phyloP scores from a whole-genome alignment of 2,329 filamentous ascomycete genomes.

The Pseudomassariella vexata region DNA sequence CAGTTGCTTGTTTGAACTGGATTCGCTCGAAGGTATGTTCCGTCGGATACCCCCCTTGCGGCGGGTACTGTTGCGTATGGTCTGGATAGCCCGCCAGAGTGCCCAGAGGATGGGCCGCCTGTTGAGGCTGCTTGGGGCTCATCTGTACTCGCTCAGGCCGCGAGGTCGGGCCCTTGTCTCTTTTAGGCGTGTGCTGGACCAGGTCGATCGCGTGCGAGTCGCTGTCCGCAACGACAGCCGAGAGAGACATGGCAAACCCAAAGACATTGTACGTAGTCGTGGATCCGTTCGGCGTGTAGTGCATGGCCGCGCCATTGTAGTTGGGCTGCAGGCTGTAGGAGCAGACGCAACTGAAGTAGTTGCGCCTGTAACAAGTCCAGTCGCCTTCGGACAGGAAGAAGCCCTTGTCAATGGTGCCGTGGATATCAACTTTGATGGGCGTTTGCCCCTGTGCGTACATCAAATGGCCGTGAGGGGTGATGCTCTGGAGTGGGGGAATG shows the following conservation, averaged over 20 bases:
- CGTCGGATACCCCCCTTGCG: slow-evolving; percentile 33
- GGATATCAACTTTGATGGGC: slow-evolving; percentile 65
- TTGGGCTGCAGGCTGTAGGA: slow-evolving; percentile 65
- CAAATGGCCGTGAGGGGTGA: slow-evolving; percentile 53
- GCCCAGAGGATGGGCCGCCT: slow-evolving; percentile 35
- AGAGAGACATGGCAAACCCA: slow-evolving; percentile 77
- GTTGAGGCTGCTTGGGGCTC: slow-evolving; percentile 56
- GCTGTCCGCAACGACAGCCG: slow-evolving; percentile 73
- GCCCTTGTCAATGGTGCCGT: slow-evolving; percentile 80
- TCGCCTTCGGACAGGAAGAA: slow-evolving; percentile 77
- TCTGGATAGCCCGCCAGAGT: slow-evolving; percentile 20
- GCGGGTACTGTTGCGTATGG: slow-evolving; percentile 18
- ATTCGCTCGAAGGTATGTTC: slow-evolving; percentile 77
- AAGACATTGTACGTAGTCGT: slow-evolving; percentile 59
- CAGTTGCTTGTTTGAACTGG: slow-evolving; percentile 89
- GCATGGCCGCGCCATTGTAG: slow-evolving; percentile 38
- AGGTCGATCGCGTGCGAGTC: slow-evolving; percentile 74
- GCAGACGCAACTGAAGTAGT: slow-evolving; percentile 84
- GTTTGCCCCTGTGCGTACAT: slow-evolving; percentile 46
- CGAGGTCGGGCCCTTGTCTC: slow-evolving; percentile 78
- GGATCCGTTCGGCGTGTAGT: slow-evolving; percentile 44
- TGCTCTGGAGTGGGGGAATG: slow-evolving; percentile 47
- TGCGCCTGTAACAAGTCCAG: slow-evolving; percentile 89
- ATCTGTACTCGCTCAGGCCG: slow-evolving; percentile 66
- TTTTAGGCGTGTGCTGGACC: slow-evolving; percentile 86